Evolutionary conservation across 2,329 filamentous ascomycete genomes (phyloP).

Genomic region (Fusarium denticulatum): DNA sequence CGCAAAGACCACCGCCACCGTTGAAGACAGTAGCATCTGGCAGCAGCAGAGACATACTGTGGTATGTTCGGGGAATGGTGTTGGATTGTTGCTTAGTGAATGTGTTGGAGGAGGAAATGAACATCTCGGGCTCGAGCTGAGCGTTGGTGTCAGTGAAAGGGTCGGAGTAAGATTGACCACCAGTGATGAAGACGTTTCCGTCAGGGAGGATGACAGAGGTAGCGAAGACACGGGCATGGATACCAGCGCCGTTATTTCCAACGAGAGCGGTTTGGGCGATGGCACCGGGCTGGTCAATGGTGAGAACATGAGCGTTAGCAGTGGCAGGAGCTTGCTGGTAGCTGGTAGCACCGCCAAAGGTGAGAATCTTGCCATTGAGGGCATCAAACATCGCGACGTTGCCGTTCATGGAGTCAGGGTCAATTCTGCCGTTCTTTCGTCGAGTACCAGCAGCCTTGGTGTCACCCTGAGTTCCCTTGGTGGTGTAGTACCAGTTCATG

Average conservation of each 20-base stretch:
- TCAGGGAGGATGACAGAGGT: constrained; percentile 61
- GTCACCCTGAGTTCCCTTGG: constrained; percentile 36
- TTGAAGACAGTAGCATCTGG: constrained; percentile 32
- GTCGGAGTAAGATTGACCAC: constrained; percentile 46
- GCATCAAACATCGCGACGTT: constrained; percentile 68
- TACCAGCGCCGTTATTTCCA: constrained; percentile 18
- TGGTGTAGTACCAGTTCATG: constrained; percentile 66
- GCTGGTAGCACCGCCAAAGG: constrained; percentile 58
- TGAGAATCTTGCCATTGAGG: constrained; percentile 65
- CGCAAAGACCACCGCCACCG: constrained; percentile 26
- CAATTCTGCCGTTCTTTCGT: constrained; percentile 47
- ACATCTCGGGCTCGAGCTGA: constrained; percentile 25
- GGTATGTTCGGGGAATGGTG: constrained; percentile 23
- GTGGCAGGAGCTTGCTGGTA: constrained; percentile 56
- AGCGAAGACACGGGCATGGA: constrained; percentile 52
- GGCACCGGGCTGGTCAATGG: constrained; percentile 48
- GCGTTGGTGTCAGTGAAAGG: constrained; percentile 29
- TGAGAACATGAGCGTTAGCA: constrained; percentile 59
- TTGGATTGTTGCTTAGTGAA: constrained; percentile 25
- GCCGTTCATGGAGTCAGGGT: constrained; percentile 64
- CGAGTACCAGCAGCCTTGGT: constrained; percentile 40
- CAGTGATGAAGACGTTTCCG: constrained; percentile 58
- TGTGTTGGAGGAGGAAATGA: constrained; percentile 9
- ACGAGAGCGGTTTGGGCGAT: constrained; percentile 10
- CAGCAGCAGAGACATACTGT: constrained; percentile 30